Evolutionary conservation across 805 yeast species (phyloP).

Genomic region (Kluyveromyces starmeri): DNA sequence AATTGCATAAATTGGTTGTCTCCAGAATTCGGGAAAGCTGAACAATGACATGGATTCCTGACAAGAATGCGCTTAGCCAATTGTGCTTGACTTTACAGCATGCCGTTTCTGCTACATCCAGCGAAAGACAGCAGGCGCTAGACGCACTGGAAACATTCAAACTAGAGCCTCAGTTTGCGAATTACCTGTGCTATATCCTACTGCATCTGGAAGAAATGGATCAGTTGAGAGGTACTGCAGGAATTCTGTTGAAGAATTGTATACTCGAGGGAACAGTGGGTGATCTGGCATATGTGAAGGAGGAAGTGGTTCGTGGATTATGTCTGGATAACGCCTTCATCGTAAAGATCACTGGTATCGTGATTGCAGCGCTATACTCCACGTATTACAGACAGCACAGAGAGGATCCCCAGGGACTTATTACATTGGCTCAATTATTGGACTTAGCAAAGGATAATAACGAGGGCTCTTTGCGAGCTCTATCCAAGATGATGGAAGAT

Average conservation of each 20-base stretch:
- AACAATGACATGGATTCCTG: constrained; percentile 58
- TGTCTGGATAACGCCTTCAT: constrained; percentile 37
- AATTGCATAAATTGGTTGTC: too few relatives aligned
- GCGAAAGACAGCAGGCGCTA: constrained; percentile 57
- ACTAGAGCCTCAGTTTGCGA: constrained; percentile 66
- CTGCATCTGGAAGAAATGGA: constrained; percentile 29
- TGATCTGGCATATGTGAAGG: constrained; percentile 36
- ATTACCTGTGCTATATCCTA: constrained; percentile 66
- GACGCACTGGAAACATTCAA: constrained; percentile 64
- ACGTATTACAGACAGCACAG: constrained; percentile 32
- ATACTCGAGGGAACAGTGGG: constrained; percentile 36
- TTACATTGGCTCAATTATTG: constrained; percentile 57
- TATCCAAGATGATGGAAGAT: constrained; percentile 88
- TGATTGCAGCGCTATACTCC: constrained; percentile 71
- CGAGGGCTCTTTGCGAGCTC: constrained; percentile 49
- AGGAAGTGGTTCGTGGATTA: constrained; percentile 35
- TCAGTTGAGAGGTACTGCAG: constrained; percentile 70
- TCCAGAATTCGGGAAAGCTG: too few relatives aligned
- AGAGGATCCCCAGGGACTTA: constrained; percentile 46
- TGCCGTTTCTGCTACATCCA: constrained; percentile 53
- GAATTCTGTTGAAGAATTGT: constrained; percentile 72
- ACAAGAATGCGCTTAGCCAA: constrained; percentile 51
- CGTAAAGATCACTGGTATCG: constrained; percentile 84
- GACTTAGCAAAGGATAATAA: constrained; percentile 45
- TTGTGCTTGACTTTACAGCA: constrained; percentile 58